Percentiles rank a stretch among this genome's conserved stretches.
Conservation (phyloP, 352 stramenopile genomes). For the Phytophthora multivora region DNA sequence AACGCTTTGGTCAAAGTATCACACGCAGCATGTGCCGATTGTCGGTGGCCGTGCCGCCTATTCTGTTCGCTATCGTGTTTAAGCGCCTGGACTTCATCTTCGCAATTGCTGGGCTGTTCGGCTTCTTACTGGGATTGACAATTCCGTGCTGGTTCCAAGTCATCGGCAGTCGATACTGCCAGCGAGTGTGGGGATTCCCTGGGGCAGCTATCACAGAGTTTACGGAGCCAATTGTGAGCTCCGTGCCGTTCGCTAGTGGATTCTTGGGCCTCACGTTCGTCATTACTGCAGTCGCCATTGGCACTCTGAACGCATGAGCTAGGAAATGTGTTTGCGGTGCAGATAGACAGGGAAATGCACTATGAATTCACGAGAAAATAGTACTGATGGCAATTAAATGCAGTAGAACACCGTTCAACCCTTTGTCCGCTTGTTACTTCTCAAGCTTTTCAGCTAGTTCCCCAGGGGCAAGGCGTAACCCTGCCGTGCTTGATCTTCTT, state of each 20-base stretch:
- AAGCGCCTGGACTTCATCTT: conserved; percentile 91
- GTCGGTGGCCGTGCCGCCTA: conserved; percentile 64
- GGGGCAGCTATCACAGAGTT: conserved; percentile 76
- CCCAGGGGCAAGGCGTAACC: conserved; percentile 27
- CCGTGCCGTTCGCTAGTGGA: conserved; percentile 56
- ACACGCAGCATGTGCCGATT: conserved; percentile 69
- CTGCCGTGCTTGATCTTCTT: conserved; percentile 19
- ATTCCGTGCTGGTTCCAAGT: conserved; percentile 89
- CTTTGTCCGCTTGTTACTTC: too few species aligned
- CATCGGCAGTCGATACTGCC: conserved; percentile 78
- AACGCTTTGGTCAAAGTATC: conserved; percentile 44
- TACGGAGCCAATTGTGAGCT: conserved; percentile 67
- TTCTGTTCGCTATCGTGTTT: conserved; percentile 80
- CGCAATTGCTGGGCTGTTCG: conserved; percentile 74
- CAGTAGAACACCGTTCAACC: neutral
- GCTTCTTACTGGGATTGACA: conserved; percentile 75
- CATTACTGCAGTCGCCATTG: conserved; percentile 68
- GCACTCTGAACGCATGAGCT: conserved; percentile 55
- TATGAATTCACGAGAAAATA: neutral
- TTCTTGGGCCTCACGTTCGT: conserved; percentile 76
- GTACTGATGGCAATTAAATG: neutral
- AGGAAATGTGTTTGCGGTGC: neutral
- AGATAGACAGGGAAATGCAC: conserved; percentile 6
- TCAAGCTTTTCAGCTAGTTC: conserved; percentile 11
- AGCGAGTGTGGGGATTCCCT: conserved; percentile 71